Base-by-base conservation (phyloP, 2,329 filamentous ascomycete species). In the Rhynchosporium secalis region DNA sequence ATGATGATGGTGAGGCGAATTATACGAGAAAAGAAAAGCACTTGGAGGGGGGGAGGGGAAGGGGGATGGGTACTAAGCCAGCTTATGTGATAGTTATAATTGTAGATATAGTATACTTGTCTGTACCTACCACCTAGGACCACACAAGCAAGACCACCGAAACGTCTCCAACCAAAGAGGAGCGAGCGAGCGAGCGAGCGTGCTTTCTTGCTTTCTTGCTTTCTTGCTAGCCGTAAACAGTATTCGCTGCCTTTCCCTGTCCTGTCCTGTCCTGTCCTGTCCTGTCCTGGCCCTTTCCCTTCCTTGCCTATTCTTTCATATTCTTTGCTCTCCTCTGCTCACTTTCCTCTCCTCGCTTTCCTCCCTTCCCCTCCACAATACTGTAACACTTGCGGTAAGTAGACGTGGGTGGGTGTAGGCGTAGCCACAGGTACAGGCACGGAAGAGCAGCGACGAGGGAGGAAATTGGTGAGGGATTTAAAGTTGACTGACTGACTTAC, bases 401-500 rank as follows among this genome's bases (percentile, higher is more conserved):
- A 12, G 40, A 4, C 10, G 10, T 4, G n/a, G 40, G 6, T 10
- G 20, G 20, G 41, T 15, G 41, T 10, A 12, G 8, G 41, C n/a
- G n/a, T n/a, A 20, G 43, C n/a, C n/a, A 20, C 20, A 10, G 13
- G n/a, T 26, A 20, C n/a, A n/a, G 43, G 43, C 9, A 10, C n/a
- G 43, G 43, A 7, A 7, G 43, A 20, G 51, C 4, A 54, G 51
- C 36, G 51, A 54, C 4, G 51, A 41, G 33, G 36, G 26, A 52
- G 13, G 40, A 47, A 55, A 55, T 56, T 52, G 58, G 58, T 56
- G 58, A 61, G 58, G 58, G 58, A 61, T 61, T 61, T 61, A 36
- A 36, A 36, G 9, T 20, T 20, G 20, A 10, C 33, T 36, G 33
- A 36, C 20, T 20, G 33, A 36, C 6, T 36, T 36, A 36, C 33